Base-by-base conservation (phyloP, 73 alveolate genomes). In the Effrenium voratum region DNA sequence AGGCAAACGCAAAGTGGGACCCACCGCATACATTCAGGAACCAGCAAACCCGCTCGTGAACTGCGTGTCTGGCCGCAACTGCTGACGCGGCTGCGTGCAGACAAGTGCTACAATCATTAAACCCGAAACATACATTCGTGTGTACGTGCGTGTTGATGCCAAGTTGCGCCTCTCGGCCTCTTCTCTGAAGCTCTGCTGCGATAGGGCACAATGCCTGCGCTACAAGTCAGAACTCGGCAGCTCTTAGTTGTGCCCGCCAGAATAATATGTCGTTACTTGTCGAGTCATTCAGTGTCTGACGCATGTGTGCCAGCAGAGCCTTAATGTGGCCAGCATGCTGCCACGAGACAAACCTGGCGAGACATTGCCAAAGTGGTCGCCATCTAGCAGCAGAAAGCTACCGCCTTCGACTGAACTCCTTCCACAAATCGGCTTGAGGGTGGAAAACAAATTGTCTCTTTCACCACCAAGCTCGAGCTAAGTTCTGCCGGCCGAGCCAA, bases 321-420 rank as follows among this genome's bases (percentile, higher is more conserved):
- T 87, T 87, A 85, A 87, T 87, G 32, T 87, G 95, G 38, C 95
- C 95, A 45, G 95, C 95, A 45, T 87, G 95, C 47, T 87, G 95
- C 95, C 95, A 87, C 40, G 95, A 87, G 34, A 87, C 95, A 45
- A 87, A 87, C 95, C 95, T 87, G 95, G 84, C 83, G 26, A 32
- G 68, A 68, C 63, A 52, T 52, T 52, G 8, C 63, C 63, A 52
- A 19, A 19, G 8, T 52, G 8, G 63, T 8, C 8, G 63, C 19
- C 26, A 8, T 12, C 26, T 12, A 52, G 63, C 19, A 52, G 41
- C 44, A 5, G 12, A 12, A 28, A 22, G 4, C 4, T 34, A 36
- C 44, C 81, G 34, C 4, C 34, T 28, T 4, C 44, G 36, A 36
- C 47, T 34, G 44, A 16, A 32, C 46, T 6, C 6, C 6, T 70